Conservation (phyloP, 768 basidiomycete genomes). For the Lentinula aciculospora region DNA sequence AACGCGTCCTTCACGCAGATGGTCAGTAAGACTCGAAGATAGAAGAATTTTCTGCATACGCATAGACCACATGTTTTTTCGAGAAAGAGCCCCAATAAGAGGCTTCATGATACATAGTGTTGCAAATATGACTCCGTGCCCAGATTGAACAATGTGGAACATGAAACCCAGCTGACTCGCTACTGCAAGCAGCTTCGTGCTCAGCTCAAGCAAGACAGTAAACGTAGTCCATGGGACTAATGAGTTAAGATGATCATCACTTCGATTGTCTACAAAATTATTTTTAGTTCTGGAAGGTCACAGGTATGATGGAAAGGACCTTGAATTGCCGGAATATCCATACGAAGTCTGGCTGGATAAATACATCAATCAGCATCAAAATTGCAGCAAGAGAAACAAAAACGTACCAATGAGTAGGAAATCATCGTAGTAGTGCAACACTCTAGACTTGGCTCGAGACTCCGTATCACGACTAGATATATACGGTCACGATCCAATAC, state of each 20-base stretch:
- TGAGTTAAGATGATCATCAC: not conserved
- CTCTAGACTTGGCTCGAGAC: not conserved
- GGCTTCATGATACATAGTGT: not conserved
- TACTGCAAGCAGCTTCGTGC: not conserved
- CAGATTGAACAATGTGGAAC: not conserved
- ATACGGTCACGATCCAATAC: not conserved
- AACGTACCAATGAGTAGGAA: not conserved
- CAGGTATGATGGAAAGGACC: not conserved
- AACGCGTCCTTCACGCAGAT: not conserved
- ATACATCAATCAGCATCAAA: not conserved
- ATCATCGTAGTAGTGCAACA: constrained; percentile 1
- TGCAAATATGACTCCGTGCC: constrained; percentile 2
- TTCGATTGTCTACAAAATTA: not conserved
- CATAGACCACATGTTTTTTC: not conserved
- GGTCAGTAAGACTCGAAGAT: not conserved
- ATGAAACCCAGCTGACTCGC: constrained; percentile 3
- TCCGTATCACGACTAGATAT: not conserved
- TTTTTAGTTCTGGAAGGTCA: not conserved
- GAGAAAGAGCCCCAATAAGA: not conserved
- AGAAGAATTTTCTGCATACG: not conserved
- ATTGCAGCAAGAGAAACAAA: not conserved
- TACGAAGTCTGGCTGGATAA: not conserved
- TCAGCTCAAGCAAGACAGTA: not conserved
- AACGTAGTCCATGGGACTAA: not conserved
- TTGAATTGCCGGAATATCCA: not conserved